Evolutionary conservation across 108 stramenopile species (phyloP), one percentile per base, ranked within the genome.

Genomic region (Skeletonema costatum): DNA sequence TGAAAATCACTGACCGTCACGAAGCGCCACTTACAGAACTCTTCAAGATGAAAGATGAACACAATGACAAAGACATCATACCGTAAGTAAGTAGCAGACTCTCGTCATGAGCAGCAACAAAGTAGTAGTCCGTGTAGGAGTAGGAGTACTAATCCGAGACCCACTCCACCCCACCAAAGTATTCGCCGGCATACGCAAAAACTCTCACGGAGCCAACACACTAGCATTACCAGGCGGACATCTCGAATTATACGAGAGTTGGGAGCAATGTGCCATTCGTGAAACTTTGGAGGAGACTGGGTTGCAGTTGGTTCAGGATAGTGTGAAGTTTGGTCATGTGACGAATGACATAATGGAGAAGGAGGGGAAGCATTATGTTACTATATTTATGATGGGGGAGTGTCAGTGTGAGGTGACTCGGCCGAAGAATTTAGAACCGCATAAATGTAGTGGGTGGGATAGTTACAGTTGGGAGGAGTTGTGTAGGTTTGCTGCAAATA

Each of bases 391-490:
- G 91, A 80, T 86, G 84, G 88, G 62, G 14, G 81, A 83, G 46
- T 86, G 84, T 70, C 68, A 53, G 10, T 71, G 35, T 35, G 46
- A 58, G 14, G 30, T 73, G 60, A 67, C 81, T n/a, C 33, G 13
- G 38, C 92, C 92, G 9, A 36, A 72, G 35, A 94, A 90, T 64
- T 66, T 89, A 77, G 96, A 97, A 79, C 96, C 94, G 0, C 62
- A 94, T 21, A 97, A 97, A 76, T 97, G 96, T 76, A 75, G 87
- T 72, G 93, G 92, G 31, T 97, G 96, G 96, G 56, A 91, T n/a
- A 86, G 86, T 30, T 91, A 81, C 59, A 71, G 69, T n/a, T 93
- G 92, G 92, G 77, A 86, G 19, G 93, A 96, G 36, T 74, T 93
- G 42, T 12, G 63, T 39, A 21, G 51, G n/a, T 56, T 80, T 13